phyloP scores from a whole-genome alignment of 1,139 yeast species.

The Blastobotrys elegans region DNA sequence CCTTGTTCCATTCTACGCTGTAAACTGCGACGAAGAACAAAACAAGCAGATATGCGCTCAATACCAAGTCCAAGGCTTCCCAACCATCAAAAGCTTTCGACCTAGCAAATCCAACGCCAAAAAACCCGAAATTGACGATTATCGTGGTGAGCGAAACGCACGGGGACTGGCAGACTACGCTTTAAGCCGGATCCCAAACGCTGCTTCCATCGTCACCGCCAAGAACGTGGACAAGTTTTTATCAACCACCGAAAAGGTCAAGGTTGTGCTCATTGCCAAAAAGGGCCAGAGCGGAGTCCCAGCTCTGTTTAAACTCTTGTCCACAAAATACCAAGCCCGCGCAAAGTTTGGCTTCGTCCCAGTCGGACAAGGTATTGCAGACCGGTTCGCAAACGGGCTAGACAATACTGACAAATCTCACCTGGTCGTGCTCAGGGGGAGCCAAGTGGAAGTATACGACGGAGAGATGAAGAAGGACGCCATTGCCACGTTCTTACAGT shows the following conservation, averaged over 20 bases:
- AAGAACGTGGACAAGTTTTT: constrained; percentile 19
- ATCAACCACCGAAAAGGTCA: constrained; percentile 12
- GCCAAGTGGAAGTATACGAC: constrained; percentile 24
- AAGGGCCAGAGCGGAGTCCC: constrained; percentile 39
- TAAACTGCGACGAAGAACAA: constrained; percentile 69
- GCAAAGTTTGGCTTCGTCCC: constrained; percentile 39
- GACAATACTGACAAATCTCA: constrained; percentile 23
- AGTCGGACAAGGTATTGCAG: constrained; percentile 25
- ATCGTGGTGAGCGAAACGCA: constrained; percentile 63
- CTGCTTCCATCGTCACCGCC: constrained; percentile 43
- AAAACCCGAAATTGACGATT: constrained; percentile 62
- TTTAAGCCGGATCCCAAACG: constrained; percentile 63
- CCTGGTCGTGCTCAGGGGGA: constrained; percentile 29
- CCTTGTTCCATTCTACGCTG: constrained; percentile 71
- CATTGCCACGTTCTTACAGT: constrained; percentile 29
- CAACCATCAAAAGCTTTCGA: constrained; percentile 74
- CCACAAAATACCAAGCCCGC: constrained; percentile 57
- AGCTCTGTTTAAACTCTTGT: constrained; percentile 64
- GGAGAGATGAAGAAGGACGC: constrained; percentile 34
- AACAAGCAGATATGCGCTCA: constrained; percentile 69
- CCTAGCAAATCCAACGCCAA: constrained; percentile 53
- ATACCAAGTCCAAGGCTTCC: constrained; percentile 68
- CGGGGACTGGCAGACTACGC: constrained; percentile 56
- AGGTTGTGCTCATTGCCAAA: constrained; percentile 28
- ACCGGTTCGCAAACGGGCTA: constrained; percentile 20